Percentiles rank a stretch among this genome's conserved stretches.
Evolutionary conservation across 2,329 filamentous ascomycete species (phyloP).

Genomic region (Grosmannia penicillata): DNA sequence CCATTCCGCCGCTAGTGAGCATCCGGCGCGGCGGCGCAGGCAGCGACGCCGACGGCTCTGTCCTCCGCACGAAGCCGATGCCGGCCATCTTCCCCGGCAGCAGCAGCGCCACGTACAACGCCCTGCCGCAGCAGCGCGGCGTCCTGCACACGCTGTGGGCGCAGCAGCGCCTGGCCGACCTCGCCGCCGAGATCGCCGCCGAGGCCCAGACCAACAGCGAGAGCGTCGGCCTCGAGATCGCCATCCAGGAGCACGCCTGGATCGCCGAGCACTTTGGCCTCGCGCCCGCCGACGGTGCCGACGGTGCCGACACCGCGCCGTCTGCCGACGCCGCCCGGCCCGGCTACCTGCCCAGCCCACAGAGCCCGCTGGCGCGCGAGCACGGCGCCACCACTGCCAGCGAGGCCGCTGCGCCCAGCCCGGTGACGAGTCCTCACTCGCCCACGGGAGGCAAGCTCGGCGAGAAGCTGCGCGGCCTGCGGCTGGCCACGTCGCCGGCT

Average conservation of each 20-base stretch:
- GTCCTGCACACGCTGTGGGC: conserved; percentile 87
- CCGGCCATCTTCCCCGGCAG: conserved; percentile 76
- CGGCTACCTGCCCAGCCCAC: conserved; percentile 3
- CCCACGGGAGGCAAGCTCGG: conserved; percentile 54
- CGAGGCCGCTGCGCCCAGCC: conserved; percentile 12
- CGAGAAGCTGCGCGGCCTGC: conserved; percentile 68
- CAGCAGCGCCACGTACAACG: conserved; percentile 49
- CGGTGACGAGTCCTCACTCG: conserved; percentile 41
- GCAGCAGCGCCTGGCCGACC: conserved; percentile 59
- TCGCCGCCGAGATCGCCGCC: conserved; percentile 61
- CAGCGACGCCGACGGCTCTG: conserved; percentile 18
- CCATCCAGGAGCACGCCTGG: conserved; percentile 69
- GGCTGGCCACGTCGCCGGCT: conserved; percentile 56
- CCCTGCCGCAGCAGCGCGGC: conserved; percentile 54
- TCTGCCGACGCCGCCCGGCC: background rate
- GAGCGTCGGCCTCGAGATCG: conserved; percentile 74
- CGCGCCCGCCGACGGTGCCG: conserved; percentile 15
- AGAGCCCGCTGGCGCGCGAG: conserved; percentile 7
- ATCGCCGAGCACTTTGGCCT: conserved; percentile 70
- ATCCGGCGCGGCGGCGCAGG: conserved; percentile 22
- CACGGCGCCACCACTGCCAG: conserved; percentile 1
- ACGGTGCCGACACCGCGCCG: conserved; percentile 5
- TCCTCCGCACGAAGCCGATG: conserved; percentile 58
- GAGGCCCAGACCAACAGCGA: conserved; percentile 65
- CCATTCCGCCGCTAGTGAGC: conserved; percentile 57